These are phyloP conservation scores for Echinochloa phyllopogon DNA, from an alignment of 176 grass and related monocot genomes.

Conservation along the genomic window DNA sequence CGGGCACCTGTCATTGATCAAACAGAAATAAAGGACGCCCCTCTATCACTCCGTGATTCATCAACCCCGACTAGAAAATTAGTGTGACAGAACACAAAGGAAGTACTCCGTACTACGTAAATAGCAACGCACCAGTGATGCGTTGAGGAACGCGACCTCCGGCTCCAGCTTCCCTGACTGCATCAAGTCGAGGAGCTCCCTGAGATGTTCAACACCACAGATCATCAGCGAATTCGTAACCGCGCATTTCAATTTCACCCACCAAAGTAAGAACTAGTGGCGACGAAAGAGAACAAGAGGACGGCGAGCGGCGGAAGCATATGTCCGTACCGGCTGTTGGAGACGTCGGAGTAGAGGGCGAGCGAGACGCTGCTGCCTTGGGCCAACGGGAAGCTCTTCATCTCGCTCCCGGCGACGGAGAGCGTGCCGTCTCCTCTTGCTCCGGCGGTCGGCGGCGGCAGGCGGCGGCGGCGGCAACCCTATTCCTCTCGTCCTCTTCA, in stretches of 20 bases:
- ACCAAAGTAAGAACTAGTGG: conserved; percentile 18
- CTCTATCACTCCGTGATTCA: not conserved
- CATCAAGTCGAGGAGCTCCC: conserved; percentile 82
- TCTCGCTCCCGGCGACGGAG: not conserved
- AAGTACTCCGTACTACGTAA: not conserved
- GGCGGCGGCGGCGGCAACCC: conserved; percentile 6
- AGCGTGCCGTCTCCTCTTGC: not conserved
- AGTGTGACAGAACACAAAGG: not conserved
- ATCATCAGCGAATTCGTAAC: not conserved
- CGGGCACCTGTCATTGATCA: conserved; percentile 62
- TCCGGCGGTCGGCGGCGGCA: conserved; percentile 16
- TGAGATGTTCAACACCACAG: conserved; percentile 11
- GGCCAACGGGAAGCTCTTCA: conserved; percentile 66
- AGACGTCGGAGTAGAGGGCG: conserved; percentile 74
- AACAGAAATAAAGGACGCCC: not conserved
- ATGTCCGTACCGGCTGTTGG: conserved; percentile 65
- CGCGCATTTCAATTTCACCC: not conserved
- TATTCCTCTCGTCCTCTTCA: not conserved
- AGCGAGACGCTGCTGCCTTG: conserved; percentile 51
- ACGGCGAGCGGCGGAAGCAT: not conserved
- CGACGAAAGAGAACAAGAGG: not conserved
- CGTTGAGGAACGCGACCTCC: conserved; percentile 80
- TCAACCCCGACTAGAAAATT: not conserved
- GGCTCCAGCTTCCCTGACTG: conserved; percentile 83
- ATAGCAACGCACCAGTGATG: conserved; percentile 62